Evolutionary conservation across 148 eudicot species (phyloP), one percentile per base, ranked within the genome.

Genomic region (Nyssa sinensis): DNA sequence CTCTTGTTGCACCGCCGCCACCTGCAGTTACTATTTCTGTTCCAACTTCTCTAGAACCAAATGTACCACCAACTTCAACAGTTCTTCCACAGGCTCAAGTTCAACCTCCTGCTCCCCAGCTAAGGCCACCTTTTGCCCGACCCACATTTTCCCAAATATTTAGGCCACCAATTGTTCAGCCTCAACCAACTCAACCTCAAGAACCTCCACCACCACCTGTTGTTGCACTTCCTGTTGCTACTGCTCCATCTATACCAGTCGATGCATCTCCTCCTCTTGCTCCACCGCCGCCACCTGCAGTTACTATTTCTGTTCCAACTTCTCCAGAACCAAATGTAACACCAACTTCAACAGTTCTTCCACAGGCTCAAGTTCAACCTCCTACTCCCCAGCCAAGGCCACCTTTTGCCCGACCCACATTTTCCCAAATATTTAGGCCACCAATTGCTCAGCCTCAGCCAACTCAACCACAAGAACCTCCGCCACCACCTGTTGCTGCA

Each of bases 331-430:
- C n/a, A n/a, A n/a, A n/a, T n/a, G n/a, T n/a, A n/a, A n/a, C 83
- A 4, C 75, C 87, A 4, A 24, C 19, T 64, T 81, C n/a, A 5
- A 21, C 81, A 5, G 77, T 84, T 16, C 34, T 83, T 8, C 83
- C n/a, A n/a, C 86, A 34, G 7, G 24, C 59, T 21, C 79, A 60
- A n/a, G 77, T 88, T 34, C 80, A 70, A 71, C 79, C 78, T 37
- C 61, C 87, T 39, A 59, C 73, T 61, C 66, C 69, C 33, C 78
- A 49, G 73, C 84, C 86, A 66, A 74, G 80, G 72, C 79, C 82
- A 35, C 30, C 88, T 27, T 27, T 75, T 64, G 24, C 30, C n/a
- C 88, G 81, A 32, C 82, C 85, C 55, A 32, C n/a, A n/a, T n/a
- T n/a, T n/a, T n/a, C n/a, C n/a, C n/a, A n/a, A n/a, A n/a, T 74